These are phyloP conservation scores for Ajuga chamaepitys DNA, from an alignment of 257 asterid species.

Conservation along the genomic window DNA sequence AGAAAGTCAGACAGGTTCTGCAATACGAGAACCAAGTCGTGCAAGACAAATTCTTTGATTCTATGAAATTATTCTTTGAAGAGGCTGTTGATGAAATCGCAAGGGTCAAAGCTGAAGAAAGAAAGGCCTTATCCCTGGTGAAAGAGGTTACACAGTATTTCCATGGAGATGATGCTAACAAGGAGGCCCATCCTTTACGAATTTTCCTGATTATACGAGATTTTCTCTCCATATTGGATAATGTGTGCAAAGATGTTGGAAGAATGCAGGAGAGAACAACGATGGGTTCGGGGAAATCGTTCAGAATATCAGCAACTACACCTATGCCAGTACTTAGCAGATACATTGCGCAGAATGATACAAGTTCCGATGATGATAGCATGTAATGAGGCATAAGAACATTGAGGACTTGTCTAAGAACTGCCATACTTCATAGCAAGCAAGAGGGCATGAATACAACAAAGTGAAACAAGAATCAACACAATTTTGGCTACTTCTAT, in stretches of 20 bases:
- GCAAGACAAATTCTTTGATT: slow-evolving; percentile 51
- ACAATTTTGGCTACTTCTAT: not conserved
- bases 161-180: slow-evolving; percentile 73
- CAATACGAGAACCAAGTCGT: slow-evolving; percentile 41
- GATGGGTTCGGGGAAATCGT: slow-evolving; percentile 61
- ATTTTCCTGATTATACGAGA: slow-evolving; percentile 72
- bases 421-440: not conserved
- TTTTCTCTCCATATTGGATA: slow-evolving; percentile 63
- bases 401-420: not conserved
- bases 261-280: slow-evolving; percentile 59
- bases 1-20: slow-evolving; percentile 47
- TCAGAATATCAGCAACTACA: slow-evolving; percentile 52
- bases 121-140: slow-evolving; percentile 60
- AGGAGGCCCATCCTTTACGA: slow-evolving; percentile 70
- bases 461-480: not conserved
- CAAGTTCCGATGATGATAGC: slow-evolving; percentile 64
- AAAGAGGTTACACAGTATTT: slow-evolving; percentile 78
- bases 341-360: slow-evolving; percentile 39
- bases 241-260: slow-evolving; percentile 80
- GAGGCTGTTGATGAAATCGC: slow-evolving; percentile 60
- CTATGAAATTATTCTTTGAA: slow-evolving; percentile 58
- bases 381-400: slow-evolving; percentile 17
- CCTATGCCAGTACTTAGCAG: slow-evolving; percentile 58
- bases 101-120: slow-evolving; percentile 65
- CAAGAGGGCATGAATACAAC: not conserved